Evolutionary conservation across 345 rosid species (phyloP), one percentile per base, ranked within the genome.

Genomic region (Citrus mangshanensis): DNA sequence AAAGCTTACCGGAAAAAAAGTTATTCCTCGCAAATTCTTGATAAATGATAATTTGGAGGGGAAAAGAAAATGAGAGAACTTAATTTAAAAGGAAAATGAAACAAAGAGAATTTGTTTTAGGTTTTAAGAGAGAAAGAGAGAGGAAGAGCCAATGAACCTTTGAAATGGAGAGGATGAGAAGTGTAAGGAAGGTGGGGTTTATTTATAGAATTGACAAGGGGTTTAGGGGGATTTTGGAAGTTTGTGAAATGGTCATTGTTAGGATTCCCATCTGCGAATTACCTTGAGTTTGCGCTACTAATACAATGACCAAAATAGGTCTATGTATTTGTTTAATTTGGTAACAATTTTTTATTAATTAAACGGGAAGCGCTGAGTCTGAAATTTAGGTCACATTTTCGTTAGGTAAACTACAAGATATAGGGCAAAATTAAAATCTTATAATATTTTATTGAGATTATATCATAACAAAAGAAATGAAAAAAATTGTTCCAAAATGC

Each of bases 131-230:
- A 69, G 62, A 32, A 16, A 40, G 35, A 35, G 51, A 9, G 28
- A 75, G 46, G n/a, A 28, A 37, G 4, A 10, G 14, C 35, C 56
- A 22, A 72, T 4, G 16, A 18, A 4, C 21, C 14, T 14, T 25
- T 21, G 59, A 10, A 5, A 55, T 19, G 4, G 13, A 14, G 40
- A 78, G 71, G 16, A 59, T 27, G 25, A 19, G 34, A 35, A 21
- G 59, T 27, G 9, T n/a, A 42, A 13, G 40, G 34, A 6, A 60
- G 34, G 28, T 24, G 79, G 56, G 59, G 69, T 71, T 75, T 75
- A 60, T 74, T 78, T 85, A 85, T 79, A 78, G 75, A 72, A 34
- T 30, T 66, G 35, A 60, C 16, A 49, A 6, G 25, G 7, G 46
- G 42, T 65, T 65, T 32, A 12, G 21, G 10, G 58, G 40, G 63